Conservation (phyloP, 805 yeast genomes). For the Cephaloascus fragrans region DNA sequence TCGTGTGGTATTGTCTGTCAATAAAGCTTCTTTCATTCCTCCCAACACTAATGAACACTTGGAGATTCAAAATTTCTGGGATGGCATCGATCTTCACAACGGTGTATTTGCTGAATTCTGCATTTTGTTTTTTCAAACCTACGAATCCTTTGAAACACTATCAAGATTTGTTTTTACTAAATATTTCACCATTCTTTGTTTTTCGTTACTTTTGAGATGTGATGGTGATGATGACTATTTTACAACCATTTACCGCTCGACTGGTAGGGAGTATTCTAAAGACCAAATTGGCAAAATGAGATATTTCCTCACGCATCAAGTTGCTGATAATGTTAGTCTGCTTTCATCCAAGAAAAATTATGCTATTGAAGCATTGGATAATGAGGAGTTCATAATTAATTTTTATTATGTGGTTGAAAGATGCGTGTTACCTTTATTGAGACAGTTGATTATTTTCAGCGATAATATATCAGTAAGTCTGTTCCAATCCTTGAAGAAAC, state of each 20-base stretch:
- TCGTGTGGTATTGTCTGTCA: slow-evolving; percentile 16
- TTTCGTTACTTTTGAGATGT: slow-evolving; percentile 9
- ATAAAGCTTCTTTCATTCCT: slow-evolving; percentile 4
- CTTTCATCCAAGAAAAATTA: not conserved
- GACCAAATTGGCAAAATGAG: not conserved
- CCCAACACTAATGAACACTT: slow-evolving; percentile 5
- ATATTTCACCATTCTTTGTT: slow-evolving; percentile 13
- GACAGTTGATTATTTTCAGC: slow-evolving; percentile 12
- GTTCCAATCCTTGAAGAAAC: slow-evolving; percentile 1
- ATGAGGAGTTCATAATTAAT: slow-evolving; percentile 1
- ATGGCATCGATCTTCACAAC: slow-evolving; percentile 10
- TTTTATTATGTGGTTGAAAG: slow-evolving; percentile 12
- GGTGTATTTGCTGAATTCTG: slow-evolving; percentile 29
- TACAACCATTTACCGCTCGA: not conserved
- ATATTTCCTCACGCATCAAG: not conserved
- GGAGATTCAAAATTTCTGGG: slow-evolving; percentile 15
- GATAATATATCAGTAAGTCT: not conserved
- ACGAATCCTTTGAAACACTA: slow-evolving; percentile 29
- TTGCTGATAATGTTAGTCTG: not conserved
- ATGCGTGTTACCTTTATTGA: slow-evolving; percentile 19
- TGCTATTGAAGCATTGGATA: not conserved
- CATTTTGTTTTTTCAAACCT: slow-evolving; percentile 31
- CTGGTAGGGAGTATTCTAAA: not conserved
- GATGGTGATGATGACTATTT: not conserved
- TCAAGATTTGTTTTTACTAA: slow-evolving; percentile 21